A percentile compares a stretch with the other conserved stretches of the same genome.
phyloP scores from a whole-genome alignment of 1,284 basidiomycete genomes.

The Neolentinus lepideus region DNA sequence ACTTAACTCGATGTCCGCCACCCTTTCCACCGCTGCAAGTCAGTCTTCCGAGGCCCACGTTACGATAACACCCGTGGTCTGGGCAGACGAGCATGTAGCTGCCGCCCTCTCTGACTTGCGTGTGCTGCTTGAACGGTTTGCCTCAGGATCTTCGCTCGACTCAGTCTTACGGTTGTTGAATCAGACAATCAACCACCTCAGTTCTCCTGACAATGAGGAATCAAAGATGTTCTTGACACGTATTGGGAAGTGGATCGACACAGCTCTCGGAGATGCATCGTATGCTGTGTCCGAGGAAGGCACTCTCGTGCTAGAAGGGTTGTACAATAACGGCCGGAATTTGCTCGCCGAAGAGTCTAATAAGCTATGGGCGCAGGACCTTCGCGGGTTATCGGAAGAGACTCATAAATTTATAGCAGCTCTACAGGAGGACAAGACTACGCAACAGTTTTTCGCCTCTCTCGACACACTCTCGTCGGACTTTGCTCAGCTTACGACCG shows the following conservation, averaged over 20 bases:
- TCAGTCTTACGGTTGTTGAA: slow-evolving; percentile 18
- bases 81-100: slow-evolving; percentile 23
- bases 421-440: slow-evolving; percentile 28
- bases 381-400: slow-evolving; percentile 24
- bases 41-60: neutral
- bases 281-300: slow-evolving; percentile 28
- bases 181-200: neutral
- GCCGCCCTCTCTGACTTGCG: slow-evolving; percentile 25
- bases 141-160: slow-evolving; percentile 30
- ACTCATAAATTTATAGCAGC: slow-evolving; percentile 23
- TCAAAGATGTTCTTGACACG: slow-evolving; percentile 20
- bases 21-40: slow-evolving; percentile 13
- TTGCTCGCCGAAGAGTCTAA: slow-evolving; percentile 20
- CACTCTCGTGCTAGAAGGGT: slow-evolving; percentile 19
- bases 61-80: slow-evolving; percentile 17
- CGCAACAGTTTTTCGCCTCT: slow-evolving; percentile 25
- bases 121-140: slow-evolving; percentile 33
- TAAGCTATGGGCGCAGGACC: slow-evolving; percentile 18
- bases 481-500: slow-evolving; percentile 9
- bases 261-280: slow-evolving; percentile 25
- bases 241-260: slow-evolving; percentile 28
- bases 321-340: slow-evolving; percentile 30
- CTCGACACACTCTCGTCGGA: slow-evolving; percentile 22
- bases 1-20: slow-evolving; percentile 17
- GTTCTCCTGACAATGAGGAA: neutral